Evolutionary conservation across 1,284 basidiomycete species (phyloP).

Genomic region (Pholiota adiposa): DNA sequence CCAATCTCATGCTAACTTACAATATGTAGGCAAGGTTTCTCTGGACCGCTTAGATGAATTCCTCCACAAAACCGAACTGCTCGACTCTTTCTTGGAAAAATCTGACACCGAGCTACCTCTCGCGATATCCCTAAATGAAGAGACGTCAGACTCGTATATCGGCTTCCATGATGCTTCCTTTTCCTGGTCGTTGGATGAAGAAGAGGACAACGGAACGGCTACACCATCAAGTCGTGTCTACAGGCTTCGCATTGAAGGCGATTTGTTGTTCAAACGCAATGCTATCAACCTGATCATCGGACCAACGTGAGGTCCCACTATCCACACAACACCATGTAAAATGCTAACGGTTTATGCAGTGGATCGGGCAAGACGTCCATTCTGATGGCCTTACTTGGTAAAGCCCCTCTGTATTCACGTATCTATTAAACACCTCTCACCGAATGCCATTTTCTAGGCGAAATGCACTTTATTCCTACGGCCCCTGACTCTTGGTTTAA

Average conservation of each 20-base stretch:
- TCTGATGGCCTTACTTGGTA: conserved; percentile 60
- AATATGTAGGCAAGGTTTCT: conserved; percentile 46
- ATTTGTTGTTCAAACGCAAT: conserved; percentile 58
- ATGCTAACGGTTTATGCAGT: conserved; percentile 3
- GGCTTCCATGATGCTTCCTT: conserved; percentile 38
- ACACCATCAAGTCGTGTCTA: conserved; percentile 46
- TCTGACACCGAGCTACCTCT: background rate
- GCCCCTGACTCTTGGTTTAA: conserved; percentile 64
- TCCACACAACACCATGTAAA: background rate
- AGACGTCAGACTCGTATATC: conserved; percentile 15
- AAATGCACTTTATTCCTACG: conserved; percentile 65
- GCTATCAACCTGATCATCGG: conserved; percentile 67
- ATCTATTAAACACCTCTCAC: background rate
- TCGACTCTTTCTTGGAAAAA: conserved; percentile 46
- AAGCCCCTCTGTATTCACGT: background rate
- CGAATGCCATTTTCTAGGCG: conserved; percentile 36
- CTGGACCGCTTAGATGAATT: conserved; percentile 53
- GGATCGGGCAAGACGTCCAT: conserved; percentile 53
- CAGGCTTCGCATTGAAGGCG: conserved; percentile 48
- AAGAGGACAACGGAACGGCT: conserved; percentile 28
- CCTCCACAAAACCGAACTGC: conserved; percentile 53
- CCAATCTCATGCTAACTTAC: background rate
- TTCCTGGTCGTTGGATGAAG: conserved; percentile 42
- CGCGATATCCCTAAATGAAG: background rate
- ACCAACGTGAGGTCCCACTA: conserved; percentile 42